Evolutionary conservation across 352 stramenopile genomes (phyloP), one percentile per base, ranked within the genome.

Genomic region (Phytophthora megakarya): DNA sequence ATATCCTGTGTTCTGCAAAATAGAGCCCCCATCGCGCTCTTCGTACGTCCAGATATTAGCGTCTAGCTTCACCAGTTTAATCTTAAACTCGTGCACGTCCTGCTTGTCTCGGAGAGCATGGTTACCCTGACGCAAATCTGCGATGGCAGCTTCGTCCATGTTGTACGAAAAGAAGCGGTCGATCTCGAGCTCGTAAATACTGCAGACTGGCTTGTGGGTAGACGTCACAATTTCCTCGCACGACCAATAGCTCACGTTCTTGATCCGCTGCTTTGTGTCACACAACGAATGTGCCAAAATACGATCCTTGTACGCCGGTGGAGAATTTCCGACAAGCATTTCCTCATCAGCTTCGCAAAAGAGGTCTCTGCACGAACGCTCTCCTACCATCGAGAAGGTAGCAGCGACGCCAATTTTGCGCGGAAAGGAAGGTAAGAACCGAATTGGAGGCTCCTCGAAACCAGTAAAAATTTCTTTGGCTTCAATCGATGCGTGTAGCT

Each of bases 381-480:
- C 77, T 1, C 68, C 67, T 8, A 92, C 66, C 76, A 87, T 86
- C 2, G 80, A 88, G 33, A 90, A 95, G 12, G 78, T 76, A 19
- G 82, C 87, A 13, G 72, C 67, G 0, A 69, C 61, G 10, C 81
- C 85, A 18, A 89, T 63, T 43, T 82, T 78, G 11, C 87, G 81
- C 32, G 87, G 87, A 46, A 81, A 94, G 1, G 85, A 86, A 11
- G 87, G 87, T 18, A 94, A 30, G 44, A 96, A 96, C 4, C 58
- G 60, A 45, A 96, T 94, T 0, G 72, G 51, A 30, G 87, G 84
- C 32, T 96, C 85, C 56, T 94, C 81, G 47, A 96, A 96, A 0
- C 87, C 87, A 47, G 80, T 92, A n/a, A 96, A 89, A 11, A 92
- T 79, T 47, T 96, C 87, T 28, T 94, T 94, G 1, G 76, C 78